A percentile compares a stretch with the other conserved stretches of the same genome.
Conservation (phyloP, 192 early-diverging fungal genomes). For the Backusella morwellensis region DNA sequence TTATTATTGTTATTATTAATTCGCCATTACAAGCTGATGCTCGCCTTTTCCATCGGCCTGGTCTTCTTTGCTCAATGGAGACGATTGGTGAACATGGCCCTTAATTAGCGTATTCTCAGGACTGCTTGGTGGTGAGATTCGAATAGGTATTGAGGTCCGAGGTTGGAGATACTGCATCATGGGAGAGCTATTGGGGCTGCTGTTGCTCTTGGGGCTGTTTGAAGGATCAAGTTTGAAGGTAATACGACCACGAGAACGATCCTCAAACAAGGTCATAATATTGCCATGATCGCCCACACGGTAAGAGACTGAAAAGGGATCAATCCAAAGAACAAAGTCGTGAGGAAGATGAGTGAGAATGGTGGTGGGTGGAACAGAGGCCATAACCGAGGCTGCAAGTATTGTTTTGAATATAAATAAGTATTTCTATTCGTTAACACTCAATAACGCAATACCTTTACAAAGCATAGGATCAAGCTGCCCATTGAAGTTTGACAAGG, state of each 20-base stretch:
- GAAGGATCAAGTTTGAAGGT: conserved; percentile 30
- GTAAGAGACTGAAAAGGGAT: conserved; percentile 74
- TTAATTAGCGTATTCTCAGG: conserved; percentile 17
- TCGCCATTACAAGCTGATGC: neutral
- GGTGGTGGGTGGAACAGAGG: conserved; percentile 40
- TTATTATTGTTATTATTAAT: neutral
- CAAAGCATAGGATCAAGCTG: conserved; percentile 61
- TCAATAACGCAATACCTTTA: conserved; percentile 37
- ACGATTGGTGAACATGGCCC: conserved; percentile 6
- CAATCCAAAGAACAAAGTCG: conserved; percentile 74
- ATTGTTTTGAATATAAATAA: neutral
- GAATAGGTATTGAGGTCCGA: conserved; percentile 29
- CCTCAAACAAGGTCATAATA: conserved; percentile 68
- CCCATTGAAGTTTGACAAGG: conserved; percentile 70
- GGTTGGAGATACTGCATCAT: conserved; percentile 32
- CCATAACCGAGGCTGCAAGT: conserved; percentile 46
- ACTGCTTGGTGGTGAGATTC: conserved; percentile 36
- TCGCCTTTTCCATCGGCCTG: neutral
- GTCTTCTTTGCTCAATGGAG: conserved; percentile 24
- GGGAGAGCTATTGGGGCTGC: conserved; percentile 27
- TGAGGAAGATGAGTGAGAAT: conserved; percentile 59
- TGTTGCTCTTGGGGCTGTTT: neutral
- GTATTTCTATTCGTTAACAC: neutral
- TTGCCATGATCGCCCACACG: conserved; percentile 69
- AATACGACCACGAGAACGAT: conserved; percentile 43